Evolutionary conservation across 2,329 filamentous ascomycete genomes (phyloP).

Genomic region (Capronia epimyces): DNA sequence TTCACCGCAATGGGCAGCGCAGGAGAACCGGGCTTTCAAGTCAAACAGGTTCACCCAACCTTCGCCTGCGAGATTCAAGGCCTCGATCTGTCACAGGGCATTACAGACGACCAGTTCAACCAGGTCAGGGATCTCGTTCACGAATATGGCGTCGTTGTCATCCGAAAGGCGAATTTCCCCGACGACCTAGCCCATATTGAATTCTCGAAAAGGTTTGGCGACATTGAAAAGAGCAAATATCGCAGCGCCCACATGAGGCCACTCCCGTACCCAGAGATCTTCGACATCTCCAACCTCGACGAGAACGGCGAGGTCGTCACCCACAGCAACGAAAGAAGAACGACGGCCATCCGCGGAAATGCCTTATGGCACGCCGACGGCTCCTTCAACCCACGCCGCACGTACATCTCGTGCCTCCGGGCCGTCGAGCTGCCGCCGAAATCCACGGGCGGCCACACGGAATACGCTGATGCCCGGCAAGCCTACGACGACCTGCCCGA

Average conservation of each 20-base stretch:
- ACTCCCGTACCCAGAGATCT: conserved; percentile 44
- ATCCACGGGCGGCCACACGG: conserved; percentile 47
- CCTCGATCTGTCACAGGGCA: conserved; percentile 35
- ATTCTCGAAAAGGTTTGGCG: conserved; percentile 50
- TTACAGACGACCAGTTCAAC: conserved; percentile 34
- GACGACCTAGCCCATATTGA: conserved; percentile 48
- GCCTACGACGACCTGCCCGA: conserved; percentile 47
- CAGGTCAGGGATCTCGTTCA: too few species aligned
- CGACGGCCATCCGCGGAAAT: conserved; percentile 40
- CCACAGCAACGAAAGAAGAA: too few species aligned
- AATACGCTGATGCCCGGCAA: conserved; percentile 50
- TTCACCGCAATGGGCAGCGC: conserved; percentile 23
- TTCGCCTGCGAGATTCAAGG: conserved; percentile 38
- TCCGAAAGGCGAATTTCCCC: conserved; percentile 47
- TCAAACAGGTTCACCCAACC: conserved; percentile 36
- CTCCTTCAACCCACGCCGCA: conserved; percentile 52
- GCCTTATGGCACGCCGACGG: conserved; percentile 53
- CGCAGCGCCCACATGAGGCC: conserved; percentile 43
- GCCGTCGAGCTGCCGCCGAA: conserved; percentile 48
- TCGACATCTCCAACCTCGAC: conserved; percentile 54
- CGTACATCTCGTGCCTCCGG: conserved; percentile 49
- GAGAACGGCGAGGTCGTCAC: conserved; percentile 41
- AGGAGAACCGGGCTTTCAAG: conserved; percentile 27
- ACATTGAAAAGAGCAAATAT: conserved; percentile 51
- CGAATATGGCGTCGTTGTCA: conserved; percentile 50